Conservation (phyloP, 139 green algal species). For the Chlorella sp. region DNA sequence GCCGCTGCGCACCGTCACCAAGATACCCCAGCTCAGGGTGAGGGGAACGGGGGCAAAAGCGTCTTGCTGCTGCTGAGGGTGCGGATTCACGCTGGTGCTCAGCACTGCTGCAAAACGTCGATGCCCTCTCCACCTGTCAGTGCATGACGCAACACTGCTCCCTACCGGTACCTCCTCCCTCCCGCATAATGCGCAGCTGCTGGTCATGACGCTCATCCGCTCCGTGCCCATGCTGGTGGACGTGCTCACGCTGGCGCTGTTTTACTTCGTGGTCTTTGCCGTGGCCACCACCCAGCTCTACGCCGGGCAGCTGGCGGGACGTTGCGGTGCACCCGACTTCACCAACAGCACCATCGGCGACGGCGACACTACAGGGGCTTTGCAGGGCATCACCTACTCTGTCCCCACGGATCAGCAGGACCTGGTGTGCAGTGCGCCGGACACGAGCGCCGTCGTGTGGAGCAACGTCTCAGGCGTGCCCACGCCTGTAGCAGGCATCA, state of each 20-base stretch:
- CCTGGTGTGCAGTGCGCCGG: conserved; percentile 29
- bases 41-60: no score
- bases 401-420: no score
- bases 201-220: conserved; percentile 58
- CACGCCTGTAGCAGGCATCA: neutral
- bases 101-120: no score
- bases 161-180: no score
- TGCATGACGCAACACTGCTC: no score
- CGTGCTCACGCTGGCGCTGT: conserved; percentile 61
- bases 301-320: conserved; percentile 29
- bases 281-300: conserved; percentile 69
- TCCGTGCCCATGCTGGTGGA: conserved; percentile 68
- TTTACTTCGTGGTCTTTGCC: conserved; percentile 57
- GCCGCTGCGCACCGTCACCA: conserved; percentile 59
- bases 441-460: conserved; percentile 18
- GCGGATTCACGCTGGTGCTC: no score
- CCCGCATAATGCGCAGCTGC: no score
- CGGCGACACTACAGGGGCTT: no score
- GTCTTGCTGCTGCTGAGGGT: no score
- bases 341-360: no score
- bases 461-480: conserved; percentile 1
- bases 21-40: conserved; percentile 42
- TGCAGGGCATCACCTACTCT: no score
- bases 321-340: conserved; percentile 20
- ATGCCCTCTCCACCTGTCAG: no score